phyloP scores from a whole-genome alignment of 1,284 basidiomycete species.

The Trametes versicolor region DNA sequence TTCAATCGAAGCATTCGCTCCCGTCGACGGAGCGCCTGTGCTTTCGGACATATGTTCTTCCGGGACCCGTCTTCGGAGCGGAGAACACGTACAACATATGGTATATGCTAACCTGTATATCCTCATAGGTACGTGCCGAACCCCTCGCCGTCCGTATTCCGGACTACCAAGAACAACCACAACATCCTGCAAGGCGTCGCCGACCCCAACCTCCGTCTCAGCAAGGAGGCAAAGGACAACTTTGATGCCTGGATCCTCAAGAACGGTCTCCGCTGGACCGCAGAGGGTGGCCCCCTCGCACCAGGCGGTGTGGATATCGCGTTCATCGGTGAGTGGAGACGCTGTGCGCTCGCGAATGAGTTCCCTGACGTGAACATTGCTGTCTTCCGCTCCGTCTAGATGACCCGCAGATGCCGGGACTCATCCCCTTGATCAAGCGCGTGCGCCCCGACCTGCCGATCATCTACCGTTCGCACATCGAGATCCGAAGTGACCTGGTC shows the following conservation, averaged over 20 bases:
- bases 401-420: conserved; percentile 87
- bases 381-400: conserved; percentile 52
- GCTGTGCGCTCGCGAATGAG: background rate
- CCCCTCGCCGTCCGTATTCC: conserved; percentile 86
- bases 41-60: conserved; percentile 6
- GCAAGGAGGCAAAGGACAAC: conserved; percentile 76
- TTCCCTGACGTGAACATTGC: conserved; percentile 12
- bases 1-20: conserved; percentile 15
- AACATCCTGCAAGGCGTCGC: conserved; percentile 90
- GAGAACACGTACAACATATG: conserved; percentile 11
- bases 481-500: conserved; percentile 84
- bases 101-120: conserved; percentile 3
- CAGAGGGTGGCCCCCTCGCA: conserved; percentile 81
- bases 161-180: conserved; percentile 93
- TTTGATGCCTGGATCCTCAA: conserved; percentile 92
- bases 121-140: conserved; percentile 84
- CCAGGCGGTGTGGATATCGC: conserved; percentile 84
- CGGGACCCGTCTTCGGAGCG: conserved; percentile 10
- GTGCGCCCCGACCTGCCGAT: conserved; percentile 83
- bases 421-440: conserved; percentile 88
- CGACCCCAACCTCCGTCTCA: conserved; percentile 75
- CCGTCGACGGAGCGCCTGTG: conserved; percentile 24
- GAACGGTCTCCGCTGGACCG: conserved; percentile 83
- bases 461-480: conserved; percentile 91
- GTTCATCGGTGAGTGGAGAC: conserved; percentile 72